Evolutionary conservation across 2,329 filamentous ascomycete species (phyloP), one percentile per base, ranked within the genome.

Genomic region (Arachnopeziza araneosa): DNA sequence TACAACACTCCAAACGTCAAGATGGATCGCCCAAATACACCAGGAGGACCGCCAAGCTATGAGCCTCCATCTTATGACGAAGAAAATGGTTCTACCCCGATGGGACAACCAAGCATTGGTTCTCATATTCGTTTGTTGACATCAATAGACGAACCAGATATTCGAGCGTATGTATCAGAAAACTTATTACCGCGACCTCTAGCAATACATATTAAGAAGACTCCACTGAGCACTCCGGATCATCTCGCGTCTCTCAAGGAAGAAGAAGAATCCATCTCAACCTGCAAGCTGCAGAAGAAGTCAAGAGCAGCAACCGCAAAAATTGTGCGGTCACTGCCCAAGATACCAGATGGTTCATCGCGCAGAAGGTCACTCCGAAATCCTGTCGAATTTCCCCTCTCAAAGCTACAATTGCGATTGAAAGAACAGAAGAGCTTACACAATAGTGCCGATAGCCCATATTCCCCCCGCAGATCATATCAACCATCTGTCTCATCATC

Each of bases 91-190:
- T 62, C 61, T 64, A 79, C 77, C 26, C 77, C 78, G 21, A 75
- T 75, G 49, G 76, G 77, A 61, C 75, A 78, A 59, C 68, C 72
- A 48, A 62, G 58, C 52, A 81, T 80, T 69, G 73, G 78, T 52
- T 79, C 83, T 36, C 81, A 79, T 63, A 79, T 87, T 58, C 79
- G 85, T 68, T 75, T 88, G 67, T 75, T 88, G 74, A 87, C 84
- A 56, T 86, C 83, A 7, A 78, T 84, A 72, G 84, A 87, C 69
- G 83, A 85, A 53, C 74, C 79, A 32, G 74, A 78, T 64, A 67
- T 68, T 59, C 75, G 77, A 70, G 77, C 80, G 83, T 86, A 86
- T 77, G 84, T 86, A 75, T 65, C 66, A 64, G 69, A 58, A 61
- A 62, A 66, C 22, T 36, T 58, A 8, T 19, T 58, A 9, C 53